Percentiles rank a stretch among this genome's conserved stretches.
Conservation (phyloP, 2,329 filamentous ascomycete species). For the Beauveria pseudobassiana region DNA sequence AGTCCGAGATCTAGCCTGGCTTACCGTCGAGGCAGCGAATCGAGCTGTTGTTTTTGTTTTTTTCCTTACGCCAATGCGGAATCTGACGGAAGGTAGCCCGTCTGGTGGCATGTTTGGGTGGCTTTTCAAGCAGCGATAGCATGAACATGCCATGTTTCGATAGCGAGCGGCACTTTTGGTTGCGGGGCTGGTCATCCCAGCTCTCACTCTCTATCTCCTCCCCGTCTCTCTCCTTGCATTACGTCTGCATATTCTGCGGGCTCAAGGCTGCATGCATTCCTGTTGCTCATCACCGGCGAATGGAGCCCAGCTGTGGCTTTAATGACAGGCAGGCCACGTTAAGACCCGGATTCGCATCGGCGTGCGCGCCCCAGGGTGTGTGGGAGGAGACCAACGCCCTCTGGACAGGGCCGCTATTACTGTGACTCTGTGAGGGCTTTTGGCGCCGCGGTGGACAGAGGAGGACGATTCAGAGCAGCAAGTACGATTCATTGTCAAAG, state of each 20-base stretch:
- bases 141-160: background rate
- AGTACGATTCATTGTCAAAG: background rate
- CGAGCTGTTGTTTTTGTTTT: background rate
- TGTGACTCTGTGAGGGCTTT: background rate
- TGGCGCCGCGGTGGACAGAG: background rate
- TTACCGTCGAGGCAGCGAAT: too few relatives aligned
- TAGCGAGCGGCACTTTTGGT: background rate
- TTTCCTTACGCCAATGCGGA: background rate
- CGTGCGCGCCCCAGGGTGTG: background rate
- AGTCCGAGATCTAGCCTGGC: background rate
- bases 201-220: background rate
- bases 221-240: background rate
- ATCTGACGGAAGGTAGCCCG: background rate
- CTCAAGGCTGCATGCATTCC: background rate
- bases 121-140: background rate
- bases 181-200: background rate
- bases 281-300: background rate
- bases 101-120: background rate
- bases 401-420: background rate
- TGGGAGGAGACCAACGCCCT: background rate
- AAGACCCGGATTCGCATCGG: too few relatives aligned
- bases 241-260: background rate
- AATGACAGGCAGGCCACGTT: background rate
- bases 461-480: background rate
- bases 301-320: background rate